Evolutionary conservation across 148 eudicot species (phyloP).

Genomic region (Nepenthes gracilis): DNA sequence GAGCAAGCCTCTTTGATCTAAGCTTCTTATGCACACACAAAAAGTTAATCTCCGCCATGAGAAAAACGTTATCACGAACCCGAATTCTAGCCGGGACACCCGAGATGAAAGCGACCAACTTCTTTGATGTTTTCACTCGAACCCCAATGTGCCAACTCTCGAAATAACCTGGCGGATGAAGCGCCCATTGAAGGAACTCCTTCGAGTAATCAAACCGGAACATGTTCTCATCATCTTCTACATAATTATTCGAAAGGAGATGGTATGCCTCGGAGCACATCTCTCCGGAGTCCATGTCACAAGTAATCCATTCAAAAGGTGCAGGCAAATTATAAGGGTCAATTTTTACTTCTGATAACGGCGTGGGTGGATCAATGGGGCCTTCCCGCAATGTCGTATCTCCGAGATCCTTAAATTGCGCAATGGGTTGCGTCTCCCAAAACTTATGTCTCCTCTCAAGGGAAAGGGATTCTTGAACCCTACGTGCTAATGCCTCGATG

Average conservation of each 20-base stretch:
- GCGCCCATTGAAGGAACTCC: conserved; percentile 81
- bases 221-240: conserved; percentile 95
- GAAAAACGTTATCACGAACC: conserved; percentile 44
- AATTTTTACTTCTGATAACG: conserved; percentile 55
- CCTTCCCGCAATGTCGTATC: conserved; percentile 55
- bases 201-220: conserved; percentile 80
- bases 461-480: conserved; percentile 59
- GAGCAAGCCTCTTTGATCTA: conserved; percentile 78
- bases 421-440: conserved; percentile 82
- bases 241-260: conserved; percentile 64
- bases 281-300: conserved; percentile 67
- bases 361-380: conserved; percentile 53
- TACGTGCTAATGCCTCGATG: conserved; percentile 29
- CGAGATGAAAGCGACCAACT: conserved; percentile 77
- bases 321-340: conserved; percentile 65
- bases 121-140: conserved; percentile 56
- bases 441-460: conserved; percentile 49
- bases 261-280: conserved; percentile 67
- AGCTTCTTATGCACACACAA: conserved; percentile 87
- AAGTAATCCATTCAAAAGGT: conserved; percentile 78
- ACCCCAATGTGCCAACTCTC: conserved; percentile 93
- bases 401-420: conserved; percentile 57
- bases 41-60: conserved; percentile 80
- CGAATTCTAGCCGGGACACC: conserved; percentile 79
- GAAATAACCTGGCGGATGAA: conserved; percentile 68